A percentile compares a stretch with the other conserved stretches of the same genome.
phyloP scores from a whole-genome alignment of 169 alveolate genomes.

The Plasmodium billcollinsi region DNA sequence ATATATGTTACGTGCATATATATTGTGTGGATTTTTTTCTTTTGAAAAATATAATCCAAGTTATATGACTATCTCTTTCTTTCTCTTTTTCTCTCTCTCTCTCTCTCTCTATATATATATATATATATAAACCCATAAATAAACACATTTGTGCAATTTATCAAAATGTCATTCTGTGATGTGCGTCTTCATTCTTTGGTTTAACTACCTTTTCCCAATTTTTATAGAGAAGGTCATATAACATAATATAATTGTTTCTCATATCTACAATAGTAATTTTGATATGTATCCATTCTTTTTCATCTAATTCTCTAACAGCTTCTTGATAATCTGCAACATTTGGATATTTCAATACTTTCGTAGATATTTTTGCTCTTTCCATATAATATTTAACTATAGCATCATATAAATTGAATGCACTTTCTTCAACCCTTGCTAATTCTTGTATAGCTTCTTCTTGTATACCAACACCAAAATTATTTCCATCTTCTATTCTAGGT shows the following conservation, averaged over 20 bases:
- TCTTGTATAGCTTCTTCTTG: constrained; percentile 94
- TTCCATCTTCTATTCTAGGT: constrained; percentile 93
- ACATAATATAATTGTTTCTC: constrained; percentile 92
- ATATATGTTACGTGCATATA: too few relatives aligned
- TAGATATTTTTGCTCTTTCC: constrained; percentile 91
- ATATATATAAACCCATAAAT: too few relatives aligned
- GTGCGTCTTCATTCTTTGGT: constrained; percentile 89
- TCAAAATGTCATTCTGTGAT: constrained; percentile 87
- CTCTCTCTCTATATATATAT: too few relatives aligned
- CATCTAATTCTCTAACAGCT: constrained; percentile 91
- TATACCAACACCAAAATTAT: constrained; percentile 93
- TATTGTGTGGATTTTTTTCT: too few relatives aligned
- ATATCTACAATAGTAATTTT: constrained; percentile 91
- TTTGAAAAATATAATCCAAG: too few relatives aligned
- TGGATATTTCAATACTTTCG: constrained; percentile 91
- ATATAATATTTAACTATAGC: constrained; percentile 89
- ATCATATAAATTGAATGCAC: constrained; percentile 90
- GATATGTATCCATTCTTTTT: constrained; percentile 91
- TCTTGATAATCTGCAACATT: constrained; percentile 89
- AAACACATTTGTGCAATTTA: not conserved
- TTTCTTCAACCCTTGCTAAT: constrained; percentile 91
- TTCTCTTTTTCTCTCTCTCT: too few relatives aligned
- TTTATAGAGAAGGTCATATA: constrained; percentile 90
- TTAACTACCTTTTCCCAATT: constrained; percentile 91
- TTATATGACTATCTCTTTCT: too few relatives aligned